These are phyloP conservation scores for Lipomyces yamanashiensis DNA, from an alignment of 805 yeast genomes.

Conservation along the genomic window DNA sequence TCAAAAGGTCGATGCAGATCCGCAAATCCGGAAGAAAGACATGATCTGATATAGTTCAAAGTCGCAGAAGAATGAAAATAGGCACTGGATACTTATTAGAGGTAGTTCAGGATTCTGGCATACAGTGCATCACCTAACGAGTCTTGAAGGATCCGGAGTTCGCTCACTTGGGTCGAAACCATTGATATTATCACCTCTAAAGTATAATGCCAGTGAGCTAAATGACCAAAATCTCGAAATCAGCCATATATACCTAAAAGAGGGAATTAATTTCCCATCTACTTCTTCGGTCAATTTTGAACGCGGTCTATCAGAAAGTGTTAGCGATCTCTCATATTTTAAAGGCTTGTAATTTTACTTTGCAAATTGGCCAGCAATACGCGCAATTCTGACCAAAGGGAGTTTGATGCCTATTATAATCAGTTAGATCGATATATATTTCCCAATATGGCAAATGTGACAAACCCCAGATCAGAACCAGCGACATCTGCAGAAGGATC, in stretches of 20 bases:
- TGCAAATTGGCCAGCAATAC: constrained; percentile 54
- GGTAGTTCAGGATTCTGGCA: not conserved
- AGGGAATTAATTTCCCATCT: constrained; percentile 48
- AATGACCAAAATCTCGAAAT: not conserved
- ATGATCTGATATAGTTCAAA: constrained; percentile 47
- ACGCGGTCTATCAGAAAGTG: constrained; percentile 42
- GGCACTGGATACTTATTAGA: constrained; percentile 38
- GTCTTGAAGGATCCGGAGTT: constrained; percentile 49
- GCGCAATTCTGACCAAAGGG: constrained; percentile 50
- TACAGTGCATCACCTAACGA: constrained; percentile 40
- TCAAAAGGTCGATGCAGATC: constrained; percentile 48
- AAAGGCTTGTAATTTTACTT: constrained; percentile 36
- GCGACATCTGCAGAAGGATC: constrained; percentile 50
- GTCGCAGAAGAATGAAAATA: constrained; percentile 55
- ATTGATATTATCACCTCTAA: constrained; percentile 51
- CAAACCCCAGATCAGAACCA: constrained; percentile 51
- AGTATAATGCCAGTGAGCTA: not conserved
- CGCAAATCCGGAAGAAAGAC: constrained; percentile 49
- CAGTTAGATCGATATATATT: too few relatives aligned
- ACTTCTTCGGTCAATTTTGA: constrained; percentile 51
- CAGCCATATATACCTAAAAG: constrained; percentile 40
- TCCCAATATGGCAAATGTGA: not conserved
- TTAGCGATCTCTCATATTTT: not conserved
- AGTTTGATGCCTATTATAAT: constrained; percentile 42
- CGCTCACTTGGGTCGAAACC: constrained; percentile 49